phyloP scores from a whole-genome alignment of 768 basidiomycete genomes.

The Kwoniella mangroviensis region DNA sequence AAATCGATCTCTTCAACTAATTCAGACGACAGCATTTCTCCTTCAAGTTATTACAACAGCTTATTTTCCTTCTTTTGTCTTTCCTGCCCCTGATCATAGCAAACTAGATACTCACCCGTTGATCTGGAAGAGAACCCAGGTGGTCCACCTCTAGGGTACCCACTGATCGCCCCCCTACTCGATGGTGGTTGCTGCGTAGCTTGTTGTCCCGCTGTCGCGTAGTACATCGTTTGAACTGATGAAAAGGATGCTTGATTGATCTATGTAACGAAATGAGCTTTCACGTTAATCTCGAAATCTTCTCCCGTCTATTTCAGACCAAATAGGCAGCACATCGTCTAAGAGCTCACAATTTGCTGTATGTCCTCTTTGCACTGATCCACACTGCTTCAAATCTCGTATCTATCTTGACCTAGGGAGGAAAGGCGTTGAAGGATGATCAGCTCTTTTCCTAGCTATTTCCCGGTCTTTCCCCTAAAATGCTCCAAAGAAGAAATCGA shows the following conservation, averaged over 20 bases:
- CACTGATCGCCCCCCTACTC: conserved; percentile 30
- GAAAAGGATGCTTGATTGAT: not conserved
- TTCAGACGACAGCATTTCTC: not conserved
- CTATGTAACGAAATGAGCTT: no score
- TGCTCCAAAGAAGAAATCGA: not conserved
- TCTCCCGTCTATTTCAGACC: no score
- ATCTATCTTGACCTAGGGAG: conserved; percentile 1
- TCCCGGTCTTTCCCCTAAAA: not conserved
- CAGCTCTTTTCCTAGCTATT: not conserved
- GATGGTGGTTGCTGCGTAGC: conserved; percentile 32
- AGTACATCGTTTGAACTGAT: conserved; percentile 35
- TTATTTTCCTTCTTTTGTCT: not conserved
- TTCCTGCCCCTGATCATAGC: not conserved
- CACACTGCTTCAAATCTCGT: no score
- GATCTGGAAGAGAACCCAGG: conserved; percentile 46
- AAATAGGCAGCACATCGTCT: no score
- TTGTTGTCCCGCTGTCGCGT: conserved; percentile 52
- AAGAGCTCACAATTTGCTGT: no score
- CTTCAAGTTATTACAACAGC: not conserved
- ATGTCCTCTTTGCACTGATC: no score
- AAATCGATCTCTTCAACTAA: no score
- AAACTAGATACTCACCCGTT: conserved; percentile 31
- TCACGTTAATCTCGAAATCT: no score
- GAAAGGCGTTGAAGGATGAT: conserved; percentile 1
- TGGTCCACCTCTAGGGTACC: conserved; percentile 39